phyloP scores from a whole-genome alignment of 306 rosid genomes.

The Acacia melanoxylon region DNA sequence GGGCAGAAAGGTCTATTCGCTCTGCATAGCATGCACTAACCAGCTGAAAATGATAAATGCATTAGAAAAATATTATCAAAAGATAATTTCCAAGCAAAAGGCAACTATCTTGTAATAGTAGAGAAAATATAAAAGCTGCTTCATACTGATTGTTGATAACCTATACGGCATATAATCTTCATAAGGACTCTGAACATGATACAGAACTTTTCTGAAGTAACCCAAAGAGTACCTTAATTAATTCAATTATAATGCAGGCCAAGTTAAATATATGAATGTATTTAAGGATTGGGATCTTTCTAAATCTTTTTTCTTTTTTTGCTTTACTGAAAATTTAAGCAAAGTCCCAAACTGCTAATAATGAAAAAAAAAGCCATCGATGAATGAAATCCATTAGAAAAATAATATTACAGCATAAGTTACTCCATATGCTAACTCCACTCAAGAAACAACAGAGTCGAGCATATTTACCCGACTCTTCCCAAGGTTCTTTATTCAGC shows the following conservation, averaged over 20 bases:
- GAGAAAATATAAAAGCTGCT: conserved; percentile 20
- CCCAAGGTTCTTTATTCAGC: background rate
- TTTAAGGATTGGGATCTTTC: background rate
- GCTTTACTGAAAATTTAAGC: background rate
- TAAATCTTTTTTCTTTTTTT: background rate
- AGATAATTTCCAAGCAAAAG: conserved; percentile 33
- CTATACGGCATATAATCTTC: conserved; percentile 21
- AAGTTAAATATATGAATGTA: background rate
- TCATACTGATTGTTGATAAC: background rate
- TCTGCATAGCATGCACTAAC: conserved; percentile 74
- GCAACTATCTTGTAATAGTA: background rate
- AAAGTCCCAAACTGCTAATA: background rate
- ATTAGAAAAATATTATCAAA: conserved; percentile 23
- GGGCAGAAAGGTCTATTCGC: conserved; percentile 96
- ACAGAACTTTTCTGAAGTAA: background rate
- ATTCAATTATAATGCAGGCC: background rate
- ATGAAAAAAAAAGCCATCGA: background rate
- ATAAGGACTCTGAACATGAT: conserved; percentile 18
- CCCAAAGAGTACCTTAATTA: background rate
- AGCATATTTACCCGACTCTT: background rate
- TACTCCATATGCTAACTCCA: background rate
- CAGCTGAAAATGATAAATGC: conserved; percentile 60
- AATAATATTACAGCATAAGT: background rate
- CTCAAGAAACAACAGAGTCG: background rate
- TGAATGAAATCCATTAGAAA: background rate